These are phyloP conservation scores for Boeremia exigua DNA, from an alignment of 2,329 filamentous ascomycete species.

Conservation along the genomic window DNA sequence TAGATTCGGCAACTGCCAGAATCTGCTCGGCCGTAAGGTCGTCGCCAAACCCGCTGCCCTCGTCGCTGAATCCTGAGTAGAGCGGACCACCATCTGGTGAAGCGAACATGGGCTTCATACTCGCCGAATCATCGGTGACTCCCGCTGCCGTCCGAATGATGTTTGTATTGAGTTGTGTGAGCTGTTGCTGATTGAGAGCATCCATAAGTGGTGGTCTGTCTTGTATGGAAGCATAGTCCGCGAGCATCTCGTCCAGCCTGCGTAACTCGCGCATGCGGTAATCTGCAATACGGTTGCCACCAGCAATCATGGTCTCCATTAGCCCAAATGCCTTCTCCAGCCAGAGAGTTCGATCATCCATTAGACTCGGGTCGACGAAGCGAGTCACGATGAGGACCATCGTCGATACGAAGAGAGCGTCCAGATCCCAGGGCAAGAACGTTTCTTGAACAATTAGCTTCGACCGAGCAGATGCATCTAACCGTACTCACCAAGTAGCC, in stretches of 20 bases:
- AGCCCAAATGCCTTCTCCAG: constrained; percentile 53
- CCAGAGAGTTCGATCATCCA: constrained; percentile 48
- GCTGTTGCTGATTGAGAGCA: constrained; percentile 4
- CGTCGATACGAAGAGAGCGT: constrained; percentile 53
- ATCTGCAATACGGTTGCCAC: constrained; percentile 56
- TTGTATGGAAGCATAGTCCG: constrained; percentile 30
- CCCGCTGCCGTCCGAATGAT: background rate
- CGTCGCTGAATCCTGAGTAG: constrained; percentile 29
- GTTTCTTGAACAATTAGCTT: constrained; percentile 47
- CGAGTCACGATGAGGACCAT: constrained; percentile 51
- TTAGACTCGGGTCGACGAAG: constrained; percentile 38
- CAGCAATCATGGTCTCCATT: constrained; percentile 56
- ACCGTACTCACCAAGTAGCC: constrained; percentile 52
- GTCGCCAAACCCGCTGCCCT: constrained; percentile 39
- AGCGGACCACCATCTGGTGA: constrained; percentile 15
- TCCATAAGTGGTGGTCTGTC: constrained; percentile 13
- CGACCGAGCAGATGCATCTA: background rate
- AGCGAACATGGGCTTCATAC: constrained; percentile 15
- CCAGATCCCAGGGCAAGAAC: constrained; percentile 58
- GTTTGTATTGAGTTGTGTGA: constrained; percentile 7
- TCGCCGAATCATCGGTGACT: constrained; percentile 15
- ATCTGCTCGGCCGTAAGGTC: constrained; percentile 56
- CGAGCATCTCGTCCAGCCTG: constrained; percentile 52
- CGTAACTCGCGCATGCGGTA: constrained; percentile 55
- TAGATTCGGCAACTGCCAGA: constrained; percentile 57